Base-by-base conservation (phyloP, 257 asterid species). In the Orobanche coerulescens region DNA sequence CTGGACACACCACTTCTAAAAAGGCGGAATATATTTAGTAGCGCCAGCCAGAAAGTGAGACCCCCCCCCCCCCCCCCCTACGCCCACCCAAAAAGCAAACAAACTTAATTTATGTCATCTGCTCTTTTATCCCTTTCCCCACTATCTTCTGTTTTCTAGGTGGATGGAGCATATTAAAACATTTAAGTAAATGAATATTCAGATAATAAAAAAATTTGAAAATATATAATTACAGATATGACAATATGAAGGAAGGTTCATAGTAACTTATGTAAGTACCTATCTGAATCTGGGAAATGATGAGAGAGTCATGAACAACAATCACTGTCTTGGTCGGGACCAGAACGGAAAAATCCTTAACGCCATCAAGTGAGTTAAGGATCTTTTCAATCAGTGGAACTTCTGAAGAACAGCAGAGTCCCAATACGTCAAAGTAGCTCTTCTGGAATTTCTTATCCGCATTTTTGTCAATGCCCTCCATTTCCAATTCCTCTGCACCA, bases 391-490 rank as follows among this genome's bases (percentile, higher is more conserved):
- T 46, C 47, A 74, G 5, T 0, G 79, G 79, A 5, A 74, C 67
- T 8, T 74, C 79, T 3, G 79, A 74, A 0, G 75, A n/a, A 18
- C 79, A 74, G 62, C 79, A 74, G 3, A 93, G 74, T 0, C 98
- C 98, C 79, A 93, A 25, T 0, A 93, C 97, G 56, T 93, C 97
- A 4, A 93, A 84, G 42, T 93, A 93, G 68, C 94, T 88, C 34
- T 93, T 89, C 70, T 89, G 73, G 10, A 80, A 64, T 56, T 81
- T 76, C 9, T 56, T 67, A 49, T 49, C 56, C 0, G 0, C 62
- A n/a, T 61, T 61, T 23, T 49, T 69, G 20, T 61, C 63, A 20
- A 25, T 19, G 3, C 4, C 62, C 28, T 58, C 50, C 73, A 57
- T 72, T 11, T 42, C 10, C 19, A 9, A 18, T 13, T n/a, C 37